Evolutionary conservation across 345 rosid genomes (phyloP), one percentile per base, ranked within the genome.

Genomic region (Euphorbia lathyris): DNA sequence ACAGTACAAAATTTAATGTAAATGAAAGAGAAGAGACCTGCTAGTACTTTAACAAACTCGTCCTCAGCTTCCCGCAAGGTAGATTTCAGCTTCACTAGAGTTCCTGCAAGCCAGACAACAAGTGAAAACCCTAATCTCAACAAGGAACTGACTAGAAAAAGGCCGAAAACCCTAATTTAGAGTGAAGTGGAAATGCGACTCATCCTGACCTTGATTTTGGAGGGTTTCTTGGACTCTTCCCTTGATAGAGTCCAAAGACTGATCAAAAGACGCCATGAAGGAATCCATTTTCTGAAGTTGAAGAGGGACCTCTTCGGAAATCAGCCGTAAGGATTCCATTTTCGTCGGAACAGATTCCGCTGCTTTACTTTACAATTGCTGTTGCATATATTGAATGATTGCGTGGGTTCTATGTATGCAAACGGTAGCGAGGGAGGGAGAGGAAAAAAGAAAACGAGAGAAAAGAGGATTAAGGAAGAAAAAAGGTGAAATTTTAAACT

Each of bases 31-130:
- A 34, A 30, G 29, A 66, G 66, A 90, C 98, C 97, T 82, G 91
- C 83, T 62, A 95, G 74, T 34, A 85, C 88, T 81, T 82, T 85
- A 63, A 92, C 99, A 59, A 88, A 83, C 34, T 86, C 90, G 72
- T 80, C 87, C 72, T 95, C 98, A n/a, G 89, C 94, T 71, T 87
- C 93, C 82, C 88, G 82, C 78, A 90, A 81, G 40, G 81, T 55
- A 58, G 82, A 67, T 83, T 90, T 90, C 79, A 86, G 0, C 74
- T 83, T 84, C 58, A 67, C 77, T 23, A 88, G 55, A 71, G 79
- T 79, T 84, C 66, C 98, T 95, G 81, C 38, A 74, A n/a, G 22
- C 59, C 47, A 38, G 26, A 25, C 13, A 8, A 1, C 55, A n/a
- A 6, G 32, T 20, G 14, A 58, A 75, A 69, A 77, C 78, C 82